Conservation (phyloP, 2,329 filamentous ascomycete species). For the Fusarium sp. region DNA sequence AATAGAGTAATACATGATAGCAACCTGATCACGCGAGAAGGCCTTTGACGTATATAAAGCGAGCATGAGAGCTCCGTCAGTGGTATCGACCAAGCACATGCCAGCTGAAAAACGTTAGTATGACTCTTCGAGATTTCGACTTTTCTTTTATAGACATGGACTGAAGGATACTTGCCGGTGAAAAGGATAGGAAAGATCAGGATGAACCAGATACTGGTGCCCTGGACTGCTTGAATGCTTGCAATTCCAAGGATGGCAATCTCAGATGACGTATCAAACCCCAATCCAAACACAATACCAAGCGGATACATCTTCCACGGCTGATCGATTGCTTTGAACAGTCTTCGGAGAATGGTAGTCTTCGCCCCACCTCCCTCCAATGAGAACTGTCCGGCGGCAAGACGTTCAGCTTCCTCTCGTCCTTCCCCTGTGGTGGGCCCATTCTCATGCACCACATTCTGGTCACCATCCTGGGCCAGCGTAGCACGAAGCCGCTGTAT, state of each 20-base stretch:
- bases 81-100: slow-evolving; percentile 95
- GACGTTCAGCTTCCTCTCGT: not conserved
- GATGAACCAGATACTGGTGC: slow-evolving; percentile 94
- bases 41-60: slow-evolving; percentile 85
- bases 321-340: slow-evolving; percentile 79
- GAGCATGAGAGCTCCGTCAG: slow-evolving; percentile 95
- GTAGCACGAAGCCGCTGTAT: slow-evolving; percentile 71
- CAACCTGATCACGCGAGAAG: slow-evolving; percentile 83
- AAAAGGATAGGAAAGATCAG: slow-evolving; percentile 91
- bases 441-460: not conserved
- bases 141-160: too few relatives aligned
- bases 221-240: slow-evolving; percentile 84
- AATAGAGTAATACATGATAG: slow-evolving; percentile 93
- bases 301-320: slow-evolving; percentile 98
- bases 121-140: not conserved
- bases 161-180: slow-evolving; percentile 67
- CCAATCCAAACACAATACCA: slow-evolving; percentile 88
- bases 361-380: not conserved
- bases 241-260: slow-evolving; percentile 92
- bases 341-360: slow-evolving; percentile 69
- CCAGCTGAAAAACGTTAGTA: slow-evolving; percentile 65
- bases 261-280: slow-evolving; percentile 95
- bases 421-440: slow-evolving; percentile 1
- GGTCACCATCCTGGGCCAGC: not conserved
- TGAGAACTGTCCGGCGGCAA: not conserved